Percentiles rank a stretch among this genome's conserved stretches.
phyloP scores from a whole-genome alignment of 306 rosid species.

The Neltuma alba region DNA sequence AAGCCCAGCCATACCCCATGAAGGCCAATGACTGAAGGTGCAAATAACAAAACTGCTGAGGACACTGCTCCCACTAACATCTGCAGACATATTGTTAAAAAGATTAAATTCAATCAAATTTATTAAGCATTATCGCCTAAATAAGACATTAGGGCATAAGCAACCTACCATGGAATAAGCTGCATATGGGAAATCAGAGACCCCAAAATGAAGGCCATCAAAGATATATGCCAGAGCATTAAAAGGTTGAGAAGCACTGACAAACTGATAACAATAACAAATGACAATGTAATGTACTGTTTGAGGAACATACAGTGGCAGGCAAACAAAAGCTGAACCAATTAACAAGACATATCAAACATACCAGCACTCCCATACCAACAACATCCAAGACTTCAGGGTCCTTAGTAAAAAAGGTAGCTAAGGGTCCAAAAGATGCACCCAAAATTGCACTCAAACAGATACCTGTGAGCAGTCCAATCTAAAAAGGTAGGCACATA shows the following conservation, averaged over 20 bases:
- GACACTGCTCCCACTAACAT: slow-evolving; percentile 75
- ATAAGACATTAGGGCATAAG: slow-evolving; percentile 19
- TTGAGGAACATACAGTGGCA: slow-evolving; percentile 13
- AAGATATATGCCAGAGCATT: slow-evolving; percentile 84
- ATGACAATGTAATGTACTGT: slow-evolving; percentile 27
- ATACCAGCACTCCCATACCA: slow-evolving; percentile 74
- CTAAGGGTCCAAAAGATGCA: slow-evolving; percentile 76
- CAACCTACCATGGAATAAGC: slow-evolving; percentile 86
- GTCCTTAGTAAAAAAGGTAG: slow-evolving; percentile 84
- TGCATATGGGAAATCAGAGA: slow-evolving; percentile 92
- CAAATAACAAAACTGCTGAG: slow-evolving; percentile 69
- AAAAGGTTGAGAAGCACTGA: slow-evolving; percentile 93
- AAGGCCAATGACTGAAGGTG: slow-evolving; percentile 67
- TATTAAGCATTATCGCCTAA: slow-evolving; percentile 25
- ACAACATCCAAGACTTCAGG: slow-evolving; percentile 75
- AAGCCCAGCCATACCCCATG: slow-evolving; percentile 87
- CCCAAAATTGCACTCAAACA: slow-evolving; percentile 74
- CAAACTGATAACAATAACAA: slow-evolving; percentile 57
- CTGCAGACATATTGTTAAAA: slow-evolving; percentile 40
- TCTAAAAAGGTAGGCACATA: slow-evolving; percentile 49
- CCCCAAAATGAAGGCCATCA: slow-evolving; percentile 93
- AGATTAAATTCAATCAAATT: slow-evolving; percentile 18
- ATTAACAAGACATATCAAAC: slow-evolving; percentile 36
- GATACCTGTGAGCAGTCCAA: slow-evolving; percentile 74
- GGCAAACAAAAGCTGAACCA: slow-evolving; percentile 22